Evolutionary conservation across 1,284 basidiomycete species (phyloP).

Genomic region (Cutaneotrichosporon sp.): DNA sequence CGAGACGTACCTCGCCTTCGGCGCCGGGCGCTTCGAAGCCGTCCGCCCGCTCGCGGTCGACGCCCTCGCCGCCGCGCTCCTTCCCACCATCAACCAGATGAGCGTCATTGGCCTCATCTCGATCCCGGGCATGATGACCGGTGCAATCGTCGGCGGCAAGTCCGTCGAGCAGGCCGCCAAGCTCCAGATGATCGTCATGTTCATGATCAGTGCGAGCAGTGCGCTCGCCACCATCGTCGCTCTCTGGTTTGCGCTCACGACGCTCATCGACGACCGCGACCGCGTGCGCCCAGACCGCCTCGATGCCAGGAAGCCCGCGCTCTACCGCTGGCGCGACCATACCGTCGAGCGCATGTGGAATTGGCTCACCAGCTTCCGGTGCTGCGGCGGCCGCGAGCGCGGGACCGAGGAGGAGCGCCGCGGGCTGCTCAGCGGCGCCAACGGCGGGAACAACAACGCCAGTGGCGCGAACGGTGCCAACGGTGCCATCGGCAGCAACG

Average conservation of each 20-base stretch:
- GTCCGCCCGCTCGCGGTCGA: constrained; percentile 73
- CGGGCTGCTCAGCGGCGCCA: constrained; percentile 16
- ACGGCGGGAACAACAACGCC: too few species aligned
- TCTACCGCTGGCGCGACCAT: constrained; percentile 55
- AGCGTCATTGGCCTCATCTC: constrained; percentile 77
- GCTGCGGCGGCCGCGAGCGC: constrained; percentile 16
- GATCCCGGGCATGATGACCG: constrained; percentile 76
- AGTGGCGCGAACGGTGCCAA: background rate
- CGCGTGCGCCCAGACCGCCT: constrained; percentile 71
- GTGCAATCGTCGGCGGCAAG: constrained; percentile 79
- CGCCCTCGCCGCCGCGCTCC: constrained; percentile 72
- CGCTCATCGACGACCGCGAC: constrained; percentile 68
- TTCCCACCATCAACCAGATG: constrained; percentile 81
- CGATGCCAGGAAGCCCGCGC: constrained; percentile 57
- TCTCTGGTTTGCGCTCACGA: constrained; percentile 62
- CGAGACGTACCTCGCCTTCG: constrained; percentile 79
- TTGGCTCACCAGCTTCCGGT: constrained; percentile 3
- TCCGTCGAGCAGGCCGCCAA: constrained; percentile 79
- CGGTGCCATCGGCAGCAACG: background rate
- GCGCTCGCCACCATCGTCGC: constrained; percentile 67
- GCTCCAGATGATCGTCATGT: constrained; percentile 87
- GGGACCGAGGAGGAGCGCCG: constrained; percentile 21
- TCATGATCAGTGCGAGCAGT: constrained; percentile 78
- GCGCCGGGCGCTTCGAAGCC: constrained; percentile 74
- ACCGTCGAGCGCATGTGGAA: constrained; percentile 7